phyloP scores from a whole-genome alignment of 2,329 filamentous ascomycete genomes.

The Fusarium sp. region DNA sequence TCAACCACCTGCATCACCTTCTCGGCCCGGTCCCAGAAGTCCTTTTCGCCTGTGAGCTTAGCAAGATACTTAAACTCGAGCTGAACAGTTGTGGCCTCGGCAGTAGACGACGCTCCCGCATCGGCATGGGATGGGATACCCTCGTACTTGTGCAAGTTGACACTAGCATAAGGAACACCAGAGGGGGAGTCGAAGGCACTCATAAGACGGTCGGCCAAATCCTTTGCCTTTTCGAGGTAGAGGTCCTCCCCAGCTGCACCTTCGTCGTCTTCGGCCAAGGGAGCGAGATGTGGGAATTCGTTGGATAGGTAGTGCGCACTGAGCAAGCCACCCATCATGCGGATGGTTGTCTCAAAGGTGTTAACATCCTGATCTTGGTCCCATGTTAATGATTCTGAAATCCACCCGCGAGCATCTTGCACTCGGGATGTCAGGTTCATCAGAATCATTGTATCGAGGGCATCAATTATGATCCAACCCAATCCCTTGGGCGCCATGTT shows the following conservation, averaged over 20 bases:
- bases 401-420: constrained; percentile 88
- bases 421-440: constrained; percentile 96
- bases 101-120: constrained; percentile 89
- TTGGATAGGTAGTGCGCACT: constrained; percentile 96
- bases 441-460: constrained; percentile 94
- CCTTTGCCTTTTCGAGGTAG: constrained; percentile 95
- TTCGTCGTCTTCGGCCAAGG: constrained; percentile 76
- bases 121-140: constrained; percentile 87
- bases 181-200: constrained; percentile 89
- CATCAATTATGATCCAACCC: constrained; percentile 98
- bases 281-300: constrained; percentile 81
- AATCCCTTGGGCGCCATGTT: constrained; percentile 91
- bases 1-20: constrained; percentile 93
- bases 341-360: constrained; percentile 97
- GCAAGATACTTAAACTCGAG: constrained; percentile 97
- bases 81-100: constrained; percentile 91
- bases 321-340: constrained; percentile 93
- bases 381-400: constrained; percentile 83
- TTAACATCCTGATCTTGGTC: constrained; percentile 96
- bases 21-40: constrained; percentile 93
- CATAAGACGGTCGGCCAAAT: constrained; percentile 87
- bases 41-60: constrained; percentile 90
- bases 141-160: constrained; percentile 82
- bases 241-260: constrained; percentile 85
- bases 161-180: constrained; percentile 89